Evolutionary conservation across 2,329 filamentous ascomycete genomes (phyloP), one percentile per base, ranked within the genome.

Genomic region (Delphinella strobiligena): DNA sequence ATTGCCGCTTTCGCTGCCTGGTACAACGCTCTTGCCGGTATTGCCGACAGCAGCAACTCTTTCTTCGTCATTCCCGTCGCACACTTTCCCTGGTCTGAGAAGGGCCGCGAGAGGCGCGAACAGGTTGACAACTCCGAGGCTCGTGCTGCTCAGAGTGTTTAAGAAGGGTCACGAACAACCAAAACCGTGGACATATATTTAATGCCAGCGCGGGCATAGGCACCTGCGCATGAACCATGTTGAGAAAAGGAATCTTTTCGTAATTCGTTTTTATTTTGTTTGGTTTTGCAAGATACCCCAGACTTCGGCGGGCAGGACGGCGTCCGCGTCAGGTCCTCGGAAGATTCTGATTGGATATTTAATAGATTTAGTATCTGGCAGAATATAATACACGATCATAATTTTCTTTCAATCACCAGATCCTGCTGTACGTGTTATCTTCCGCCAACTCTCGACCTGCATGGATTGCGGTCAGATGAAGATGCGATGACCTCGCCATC

Each of bases 11-110:
- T 73, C 51, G 48, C 64, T 10, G 69, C 69, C 12, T 72, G 69
- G 69, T 72, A 72, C 54, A 70, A 71, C 43, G 68, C 67, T 3
- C 56, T 71, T 8, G 69, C 69, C 33, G 69, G 69, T 66, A 65
- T 72, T 45, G 67, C 68, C n/a, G 69, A 73, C 51, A 61, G 61
- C 43, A 64, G 60, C 44, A 72, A 73, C 60, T 68, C 85, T 69
- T 94, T 94, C 78, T 91, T 94, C 71, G 72, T 91, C 61, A 77
- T 93, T 46, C 89, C 88, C 37, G 87, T 95, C 47, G 80, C 82
- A 53, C 87, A 94, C 71, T 93, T 95, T 72, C 89, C 88, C 39
- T 95, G 89, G 89, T 89, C 83, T 29, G 80, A 82, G 53, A 82
- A 81, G 64, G 82, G 76, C 38, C 74, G 73, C 46, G 71, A 77